Conservation (phyloP, 2,329 filamentous ascomycete species). For the Aspergillus arachidicola region DNA sequence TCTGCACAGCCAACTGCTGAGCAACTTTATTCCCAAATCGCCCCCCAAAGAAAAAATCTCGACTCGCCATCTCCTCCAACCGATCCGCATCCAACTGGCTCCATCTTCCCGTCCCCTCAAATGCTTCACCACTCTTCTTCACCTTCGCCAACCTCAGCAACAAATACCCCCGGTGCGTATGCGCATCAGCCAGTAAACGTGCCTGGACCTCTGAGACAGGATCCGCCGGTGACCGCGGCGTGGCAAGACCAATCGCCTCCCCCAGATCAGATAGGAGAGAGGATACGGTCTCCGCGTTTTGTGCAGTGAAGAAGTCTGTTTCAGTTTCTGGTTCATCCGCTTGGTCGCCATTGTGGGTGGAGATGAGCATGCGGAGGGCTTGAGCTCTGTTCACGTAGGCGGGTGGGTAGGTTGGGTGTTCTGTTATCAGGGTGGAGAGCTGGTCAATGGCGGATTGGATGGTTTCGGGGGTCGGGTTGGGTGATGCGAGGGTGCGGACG, state of each 20-base stretch:
- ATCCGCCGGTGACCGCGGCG: slow-evolving; percentile 41
- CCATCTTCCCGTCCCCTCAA: slow-evolving; percentile 32
- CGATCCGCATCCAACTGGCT: slow-evolving; percentile 38
- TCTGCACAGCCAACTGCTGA: slow-evolving; percentile 60
- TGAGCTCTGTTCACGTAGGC: slow-evolving; percentile 61
- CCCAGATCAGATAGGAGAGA: slow-evolving; percentile 41
- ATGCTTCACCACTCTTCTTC: slow-evolving; percentile 16
- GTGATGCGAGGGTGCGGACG: slow-evolving; percentile 39
- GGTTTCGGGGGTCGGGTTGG: slow-evolving; percentile 21
- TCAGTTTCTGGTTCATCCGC: slow-evolving; percentile 17
- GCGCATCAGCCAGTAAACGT: slow-evolving; percentile 54
- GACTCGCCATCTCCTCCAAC: slow-evolving; percentile 59
- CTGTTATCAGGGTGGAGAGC: slow-evolving; percentile 46
- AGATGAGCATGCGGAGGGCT: slow-evolving; percentile 42
- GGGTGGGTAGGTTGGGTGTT: slow-evolving; percentile 54
- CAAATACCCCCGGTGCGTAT: slow-evolving; percentile 57
- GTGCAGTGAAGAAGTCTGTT: slow-evolving; percentile 28
- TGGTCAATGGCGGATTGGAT: slow-evolving; percentile 38
- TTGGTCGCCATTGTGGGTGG: slow-evolving; percentile 12
- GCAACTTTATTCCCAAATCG: slow-evolving; percentile 60
- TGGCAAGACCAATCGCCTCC: slow-evolving; percentile 50
- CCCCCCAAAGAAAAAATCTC: slow-evolving; percentile 57
- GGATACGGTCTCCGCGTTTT: slow-evolving; percentile 23
- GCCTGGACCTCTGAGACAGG: slow-evolving; percentile 52
- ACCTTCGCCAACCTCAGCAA: slow-evolving; percentile 41